Evolutionary conservation across 192 early-diverging fungal genomes (phyloP).

Genomic region (Umbelopsis ramanniana): DNA sequence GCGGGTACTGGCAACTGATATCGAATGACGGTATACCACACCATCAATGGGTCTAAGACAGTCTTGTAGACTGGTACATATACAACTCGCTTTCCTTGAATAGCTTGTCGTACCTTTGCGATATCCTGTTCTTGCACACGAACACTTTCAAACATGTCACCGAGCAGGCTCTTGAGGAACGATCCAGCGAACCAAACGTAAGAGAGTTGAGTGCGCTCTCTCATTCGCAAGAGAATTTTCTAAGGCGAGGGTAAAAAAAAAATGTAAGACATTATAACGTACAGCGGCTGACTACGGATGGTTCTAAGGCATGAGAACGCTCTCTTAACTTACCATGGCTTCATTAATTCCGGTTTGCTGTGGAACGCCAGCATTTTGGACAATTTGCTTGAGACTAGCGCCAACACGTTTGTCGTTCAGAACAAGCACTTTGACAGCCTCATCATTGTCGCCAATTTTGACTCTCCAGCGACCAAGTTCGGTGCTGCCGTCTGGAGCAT

Average conservation of each 20-base stretch:
- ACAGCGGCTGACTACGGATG: no score
- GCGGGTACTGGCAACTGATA: constrained; percentile 44
- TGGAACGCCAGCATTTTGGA: constrained; percentile 41
- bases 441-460: constrained; percentile 44
- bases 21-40: constrained; percentile 41
- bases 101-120: constrained; percentile 25
- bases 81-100: constrained; percentile 40
- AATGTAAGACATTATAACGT: no score
- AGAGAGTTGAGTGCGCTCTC: constrained; percentile 39
- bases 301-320: no score
- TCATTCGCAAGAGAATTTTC: constrained; percentile 40
- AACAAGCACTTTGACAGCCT: constrained; percentile 41
- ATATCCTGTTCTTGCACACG: constrained; percentile 32
- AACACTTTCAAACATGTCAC: constrained; percentile 39
- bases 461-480: constrained; percentile 41
- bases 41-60: constrained; percentile 39
- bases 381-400: constrained; percentile 30
- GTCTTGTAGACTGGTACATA: constrained; percentile 45
- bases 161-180: constrained; percentile 35
- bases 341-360: constrained; percentile 42
- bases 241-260: neutral
- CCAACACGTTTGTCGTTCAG: constrained; percentile 43
- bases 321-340: constrained; percentile 39
- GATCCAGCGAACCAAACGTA: constrained; percentile 45
- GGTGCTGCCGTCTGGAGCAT: constrained; percentile 20